Base-by-base conservation (phyloP, 2,329 filamentous ascomycete species). In the Phialophora verrucosa region DNA sequence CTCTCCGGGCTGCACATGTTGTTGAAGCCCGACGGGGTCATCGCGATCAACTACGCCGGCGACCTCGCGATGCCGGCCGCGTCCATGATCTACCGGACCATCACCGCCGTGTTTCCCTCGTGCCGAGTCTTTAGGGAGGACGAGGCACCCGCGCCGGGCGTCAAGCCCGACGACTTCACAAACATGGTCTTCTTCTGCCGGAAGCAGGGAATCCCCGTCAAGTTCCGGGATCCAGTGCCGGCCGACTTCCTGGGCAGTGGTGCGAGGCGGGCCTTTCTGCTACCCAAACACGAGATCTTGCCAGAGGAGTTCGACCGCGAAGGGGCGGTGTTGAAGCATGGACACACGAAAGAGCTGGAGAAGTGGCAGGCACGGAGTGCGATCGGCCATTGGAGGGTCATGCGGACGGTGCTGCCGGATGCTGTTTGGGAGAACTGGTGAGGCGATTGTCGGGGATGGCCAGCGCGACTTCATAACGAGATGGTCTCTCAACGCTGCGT, bases 131-230 rank as follows among this genome's bases (percentile, higher is more conserved):
- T 93, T 85, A 90, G 95, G 69, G 95, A 99, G 79, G 83, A 85
- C 29, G 81, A 86, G 4, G 78, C 79, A 1, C 79, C 81, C 27
- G 78, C 81, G 7, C 77, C 86, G 25, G 81, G 82, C 42, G 75
- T 80, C 50, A 78, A 82, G 20, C 79, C 81, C 14, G 64, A 66
- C 20, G 91, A 97, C 75, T 97, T 98, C 77, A 92, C 93, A 76
- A 99, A 99, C 81, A 92, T 98, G 86, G 91, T 98, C 55, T 88
- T 98, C 67, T 97, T 97, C 81, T 99, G 95, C 83, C 88, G 87
- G 65, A 94, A 93, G 79, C 76, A 80, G 29, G 23, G 31, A 4
- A 35, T 47, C 3, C 79, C 81, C 0, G 79, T 93, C 44, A 80
- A 75, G 0, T 98, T 98, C 81, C 85, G 93, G 12, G 74, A 82